A percentile compares a stretch with the other conserved stretches of the same genome.
phyloP scores from a whole-genome alignment of 352 stramenopile genomes.

The Globisporangium orthogonon region DNA sequence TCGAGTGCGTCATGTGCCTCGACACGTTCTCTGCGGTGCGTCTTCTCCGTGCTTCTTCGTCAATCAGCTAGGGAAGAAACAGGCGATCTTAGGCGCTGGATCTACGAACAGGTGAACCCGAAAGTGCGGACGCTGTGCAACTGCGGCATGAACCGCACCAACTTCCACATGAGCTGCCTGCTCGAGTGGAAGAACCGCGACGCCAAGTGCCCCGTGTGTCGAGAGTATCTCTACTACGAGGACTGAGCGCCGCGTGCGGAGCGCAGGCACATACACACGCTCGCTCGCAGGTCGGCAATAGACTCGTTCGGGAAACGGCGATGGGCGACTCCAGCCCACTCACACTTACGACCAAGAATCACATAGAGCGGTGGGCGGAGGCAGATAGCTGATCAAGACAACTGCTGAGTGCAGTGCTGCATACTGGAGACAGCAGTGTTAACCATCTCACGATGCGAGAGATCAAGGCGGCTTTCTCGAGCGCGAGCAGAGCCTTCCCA shows the following conservation, averaged over 20 bases:
- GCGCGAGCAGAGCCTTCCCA: too few species aligned
- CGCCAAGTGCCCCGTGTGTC: constrained; percentile 80
- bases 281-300: background rate
- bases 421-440: too few species aligned
- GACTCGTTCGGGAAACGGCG: too few species aligned
- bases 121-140: constrained; percentile 83
- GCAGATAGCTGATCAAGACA: too few species aligned
- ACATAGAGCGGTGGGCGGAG: too few species aligned
- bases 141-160: constrained; percentile 87
- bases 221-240: constrained; percentile 85
- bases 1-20: constrained; percentile 88
- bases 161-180: constrained; percentile 87
- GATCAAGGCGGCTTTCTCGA: too few species aligned
- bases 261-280: too few species aligned
- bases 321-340: too few species aligned
- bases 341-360: too few species aligned
- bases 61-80: too few species aligned
- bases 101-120: constrained; percentile 38
- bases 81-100: background rate
- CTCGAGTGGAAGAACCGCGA: constrained; percentile 85
- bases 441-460: too few species aligned
- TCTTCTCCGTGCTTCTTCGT: background rate
- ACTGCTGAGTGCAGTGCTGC: too few species aligned
- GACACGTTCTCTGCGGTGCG: constrained; percentile 54
- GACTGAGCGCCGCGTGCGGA: constrained; percentile 19